Evolutionary conservation across 768 basidiomycete genomes (phyloP).

Genomic region (Tulasnella sp.): DNA sequence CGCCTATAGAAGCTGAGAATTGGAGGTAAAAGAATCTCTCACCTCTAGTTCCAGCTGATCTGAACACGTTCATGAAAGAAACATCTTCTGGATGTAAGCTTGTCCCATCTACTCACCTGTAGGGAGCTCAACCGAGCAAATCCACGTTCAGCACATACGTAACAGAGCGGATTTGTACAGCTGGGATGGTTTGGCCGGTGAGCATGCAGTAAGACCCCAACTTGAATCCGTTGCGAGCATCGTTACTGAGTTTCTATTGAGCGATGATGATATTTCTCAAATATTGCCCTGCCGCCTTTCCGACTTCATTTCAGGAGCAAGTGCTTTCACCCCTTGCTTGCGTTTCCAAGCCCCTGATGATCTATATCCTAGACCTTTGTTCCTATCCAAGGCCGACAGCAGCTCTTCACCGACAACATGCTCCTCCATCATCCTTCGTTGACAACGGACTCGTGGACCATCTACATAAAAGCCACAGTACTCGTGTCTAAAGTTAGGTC

Average conservation of each 20-base stretch:
- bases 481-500: conserved; percentile 52
- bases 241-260: no score
- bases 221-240: no score
- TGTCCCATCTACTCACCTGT: not conserved
- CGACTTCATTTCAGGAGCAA: conserved; percentile 22
- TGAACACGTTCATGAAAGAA: not conserved
- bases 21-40: not conserved
- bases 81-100: conserved; percentile 18
- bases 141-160: not conserved
- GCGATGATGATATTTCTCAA: no score
- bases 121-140: not conserved
- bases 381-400: conserved; percentile 53
- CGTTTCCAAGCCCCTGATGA: not conserved
- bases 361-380: not conserved
- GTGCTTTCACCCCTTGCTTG: not conserved
- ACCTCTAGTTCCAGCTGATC: not conserved
- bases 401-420: conserved; percentile 64
- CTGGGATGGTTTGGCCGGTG: conserved; percentile 4
- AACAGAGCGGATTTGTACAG: conserved; percentile 6
- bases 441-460: conserved; percentile 68
- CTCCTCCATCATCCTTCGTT: conserved; percentile 63
- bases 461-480: conserved; percentile 71
- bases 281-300: no score
- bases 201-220: not conserved
- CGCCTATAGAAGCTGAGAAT: not conserved